phyloP scores from a whole-genome alignment of 139 green algal genomes.

The Tetraselmis striata region DNA sequence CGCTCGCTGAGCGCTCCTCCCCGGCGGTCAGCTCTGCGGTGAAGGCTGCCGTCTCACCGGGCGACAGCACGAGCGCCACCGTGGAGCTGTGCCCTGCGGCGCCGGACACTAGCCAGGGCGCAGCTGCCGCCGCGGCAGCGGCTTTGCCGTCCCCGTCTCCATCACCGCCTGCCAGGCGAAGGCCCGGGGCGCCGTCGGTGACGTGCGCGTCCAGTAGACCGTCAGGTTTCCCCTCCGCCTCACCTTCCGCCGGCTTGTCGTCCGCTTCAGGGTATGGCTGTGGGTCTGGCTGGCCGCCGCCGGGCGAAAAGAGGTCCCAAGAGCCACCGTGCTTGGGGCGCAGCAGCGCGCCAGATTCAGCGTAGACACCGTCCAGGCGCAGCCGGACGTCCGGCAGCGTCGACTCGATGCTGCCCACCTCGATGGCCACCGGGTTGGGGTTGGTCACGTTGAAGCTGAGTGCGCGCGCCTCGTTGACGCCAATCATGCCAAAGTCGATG shows the following conservation, averaged over 20 bases:
- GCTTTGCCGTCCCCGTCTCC: no score
- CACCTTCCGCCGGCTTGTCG: no score
- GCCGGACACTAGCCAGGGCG: no score
- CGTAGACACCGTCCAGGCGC: background rate
- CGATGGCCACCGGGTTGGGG: background rate
- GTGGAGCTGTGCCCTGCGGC: background rate
- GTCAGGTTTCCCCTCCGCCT: no score
- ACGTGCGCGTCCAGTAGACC: background rate
- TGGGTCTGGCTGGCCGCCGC: background rate
- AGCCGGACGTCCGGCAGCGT: background rate
- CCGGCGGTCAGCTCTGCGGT: background rate
- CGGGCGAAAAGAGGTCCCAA: background rate
- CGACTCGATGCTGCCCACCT: background rate
- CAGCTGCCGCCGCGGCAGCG: no score
- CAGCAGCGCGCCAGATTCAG: background rate
- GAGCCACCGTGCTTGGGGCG: background rate
- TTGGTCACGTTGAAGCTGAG: background rate
- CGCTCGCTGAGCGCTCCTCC: background rate
- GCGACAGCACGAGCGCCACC: background rate
- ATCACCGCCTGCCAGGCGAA: no score
- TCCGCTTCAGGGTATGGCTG: no score
- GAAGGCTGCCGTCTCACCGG: background rate
- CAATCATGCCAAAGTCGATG: background rate
- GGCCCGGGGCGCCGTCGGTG: background rate
- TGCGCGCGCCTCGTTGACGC: background rate